Conservation (phyloP, 208 protist species). For the Leishmania guyanensis region DNA sequence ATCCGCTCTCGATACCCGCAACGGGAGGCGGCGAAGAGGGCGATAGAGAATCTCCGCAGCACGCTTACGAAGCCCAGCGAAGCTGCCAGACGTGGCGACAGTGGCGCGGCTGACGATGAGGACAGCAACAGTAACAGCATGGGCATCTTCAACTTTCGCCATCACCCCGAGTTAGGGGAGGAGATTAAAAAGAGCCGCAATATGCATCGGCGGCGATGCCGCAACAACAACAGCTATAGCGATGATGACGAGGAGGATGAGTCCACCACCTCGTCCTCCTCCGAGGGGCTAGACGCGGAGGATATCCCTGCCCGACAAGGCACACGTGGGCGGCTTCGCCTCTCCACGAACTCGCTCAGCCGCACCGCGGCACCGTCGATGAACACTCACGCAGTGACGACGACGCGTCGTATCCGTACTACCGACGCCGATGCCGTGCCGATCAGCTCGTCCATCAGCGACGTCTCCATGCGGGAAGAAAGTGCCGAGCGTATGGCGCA, state of each 20-base stretch:
- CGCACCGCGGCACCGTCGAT: background rate
- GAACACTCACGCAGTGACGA: background rate
- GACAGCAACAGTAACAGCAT: conserved; percentile 26
- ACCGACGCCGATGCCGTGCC: conserved; percentile 30
- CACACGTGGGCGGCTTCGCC: background rate
- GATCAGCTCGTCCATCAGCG: conserved; percentile 66
- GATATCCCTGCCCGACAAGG: no score
- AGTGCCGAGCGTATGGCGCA: conserved; percentile 37
- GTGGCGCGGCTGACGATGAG: conserved; percentile 15
- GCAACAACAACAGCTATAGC: background rate
- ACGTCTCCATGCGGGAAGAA: conserved; percentile 65
- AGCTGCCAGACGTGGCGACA: background rate
- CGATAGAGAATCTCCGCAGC: conserved; percentile 50
- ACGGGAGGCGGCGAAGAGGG: conserved; percentile 63
- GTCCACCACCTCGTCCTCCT: background rate
- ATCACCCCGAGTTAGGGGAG: conserved; percentile 40
- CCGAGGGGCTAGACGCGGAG: background rate
- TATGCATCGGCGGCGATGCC: background rate
- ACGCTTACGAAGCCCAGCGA: conserved; percentile 33
- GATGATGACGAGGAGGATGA: background rate
- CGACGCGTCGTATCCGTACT: background rate
- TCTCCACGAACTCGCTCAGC: background rate
- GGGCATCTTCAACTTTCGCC: conserved; percentile 39
- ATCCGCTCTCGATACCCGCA: conserved; percentile 63
- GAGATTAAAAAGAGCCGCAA: conserved; percentile 7